Conservation (phyloP, 2,329 filamentous ascomycete species). For the Aspergillus floridensis region DNA sequence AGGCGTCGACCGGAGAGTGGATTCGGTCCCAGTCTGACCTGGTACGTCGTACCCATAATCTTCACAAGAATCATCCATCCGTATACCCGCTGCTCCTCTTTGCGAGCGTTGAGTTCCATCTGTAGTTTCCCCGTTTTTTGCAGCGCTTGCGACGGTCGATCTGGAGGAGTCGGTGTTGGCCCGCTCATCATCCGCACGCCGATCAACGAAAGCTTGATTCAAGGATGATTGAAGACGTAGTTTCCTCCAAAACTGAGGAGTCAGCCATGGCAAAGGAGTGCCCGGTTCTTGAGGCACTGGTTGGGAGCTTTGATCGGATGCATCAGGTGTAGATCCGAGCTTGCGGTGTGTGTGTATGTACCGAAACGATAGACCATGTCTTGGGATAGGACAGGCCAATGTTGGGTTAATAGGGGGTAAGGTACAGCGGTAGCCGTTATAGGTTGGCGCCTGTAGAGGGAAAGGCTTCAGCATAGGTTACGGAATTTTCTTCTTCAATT, state of each 20-base stretch:
- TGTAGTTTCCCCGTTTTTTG: background rate
- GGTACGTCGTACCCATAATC: background rate
- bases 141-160: background rate
- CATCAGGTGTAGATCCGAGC: background rate
- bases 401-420: background rate
- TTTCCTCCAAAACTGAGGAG: constrained; percentile 13
- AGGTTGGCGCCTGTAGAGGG: background rate
- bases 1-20: background rate
- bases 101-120: too few species aligned
- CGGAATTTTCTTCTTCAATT: background rate
- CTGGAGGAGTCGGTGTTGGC: background rate
- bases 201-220: constrained; percentile 10
- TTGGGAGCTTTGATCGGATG: background rate
- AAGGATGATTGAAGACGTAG: constrained; percentile 16
- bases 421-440: background rate
- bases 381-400: background rate
- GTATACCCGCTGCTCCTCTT: background rate
- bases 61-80: background rate
- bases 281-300: background rate
- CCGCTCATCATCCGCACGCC: background rate
- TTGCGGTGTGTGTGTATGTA: background rate
- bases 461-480: background rate
- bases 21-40: background rate
- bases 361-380: background rate
- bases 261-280: too few species aligned